phyloP scores from a whole-genome alignment of 331 rosid species.

The Rhamnella rubrinervis region DNA sequence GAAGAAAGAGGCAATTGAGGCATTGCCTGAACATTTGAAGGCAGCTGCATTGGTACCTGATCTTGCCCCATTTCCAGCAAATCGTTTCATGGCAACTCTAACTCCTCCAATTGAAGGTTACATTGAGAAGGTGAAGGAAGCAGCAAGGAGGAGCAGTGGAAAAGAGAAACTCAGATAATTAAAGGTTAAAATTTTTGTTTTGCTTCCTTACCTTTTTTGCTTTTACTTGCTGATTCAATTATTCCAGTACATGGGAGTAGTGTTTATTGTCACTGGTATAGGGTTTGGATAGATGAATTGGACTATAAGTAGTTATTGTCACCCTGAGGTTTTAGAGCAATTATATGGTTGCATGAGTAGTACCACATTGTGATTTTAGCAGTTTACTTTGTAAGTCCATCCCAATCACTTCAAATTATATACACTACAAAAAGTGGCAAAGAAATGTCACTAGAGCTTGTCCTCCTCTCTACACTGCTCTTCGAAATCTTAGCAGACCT shows the following conservation, averaged over 20 bases:
- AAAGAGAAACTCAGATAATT: conserved; percentile 71
- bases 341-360: too few species aligned
- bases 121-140: conserved; percentile 78
- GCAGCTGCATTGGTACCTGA: conserved; percentile 86
- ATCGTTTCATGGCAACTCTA: conserved; percentile 79
- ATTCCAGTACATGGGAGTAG: background rate
- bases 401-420: too few species aligned
- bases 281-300: background rate
- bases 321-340: too few species aligned
- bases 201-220: background rate
- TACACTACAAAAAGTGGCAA: too few species aligned
- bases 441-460: too few species aligned
- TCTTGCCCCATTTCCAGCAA: conserved; percentile 61
- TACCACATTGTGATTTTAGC: too few species aligned
- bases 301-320: too few species aligned
- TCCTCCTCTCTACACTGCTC: too few species aligned
- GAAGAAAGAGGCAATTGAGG: conserved; percentile 89
- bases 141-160: conserved; percentile 67
- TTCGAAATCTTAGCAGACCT: too few species aligned
- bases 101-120: conserved; percentile 90
- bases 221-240: background rate
- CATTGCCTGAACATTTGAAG: conserved; percentile 68
- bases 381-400: too few species aligned
- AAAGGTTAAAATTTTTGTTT: conserved; percentile 25
- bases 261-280: too few species aligned